These are phyloP conservation scores for Pleurotus eryngii DNA, from an alignment of 768 basidiomycete genomes.

Conservation along the genomic window DNA sequence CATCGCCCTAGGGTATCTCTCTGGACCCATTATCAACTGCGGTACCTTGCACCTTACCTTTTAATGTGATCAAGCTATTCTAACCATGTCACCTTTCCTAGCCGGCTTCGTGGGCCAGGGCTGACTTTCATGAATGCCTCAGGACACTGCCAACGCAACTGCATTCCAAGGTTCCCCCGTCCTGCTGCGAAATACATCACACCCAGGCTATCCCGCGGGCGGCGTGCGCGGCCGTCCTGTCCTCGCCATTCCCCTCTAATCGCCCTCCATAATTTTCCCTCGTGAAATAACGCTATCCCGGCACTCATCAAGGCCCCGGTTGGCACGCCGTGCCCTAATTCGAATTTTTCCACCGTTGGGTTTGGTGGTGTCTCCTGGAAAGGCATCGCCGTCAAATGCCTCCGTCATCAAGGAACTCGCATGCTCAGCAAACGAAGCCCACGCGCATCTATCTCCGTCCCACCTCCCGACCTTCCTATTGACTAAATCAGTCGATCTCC, in stretches of 20 bases:
- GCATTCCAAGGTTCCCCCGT: neutral
- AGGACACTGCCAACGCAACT: neutral
- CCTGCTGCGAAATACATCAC: neutral
- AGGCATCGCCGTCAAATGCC: neutral
- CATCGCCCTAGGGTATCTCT: too few relatives aligned
- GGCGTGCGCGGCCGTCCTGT: neutral
- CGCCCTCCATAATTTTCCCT: too few relatives aligned
- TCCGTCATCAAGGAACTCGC: neutral
- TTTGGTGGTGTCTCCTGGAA: neutral
- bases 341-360: neutral
- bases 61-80: too few relatives aligned
- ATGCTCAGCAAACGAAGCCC: neutral
- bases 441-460: conserved; percentile 2
- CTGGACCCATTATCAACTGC: too few relatives aligned
- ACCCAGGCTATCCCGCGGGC: neutral
- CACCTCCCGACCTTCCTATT: neutral
- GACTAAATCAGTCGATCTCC: neutral
- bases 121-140: neutral
- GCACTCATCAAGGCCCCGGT: neutral
- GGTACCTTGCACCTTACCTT: too few relatives aligned
- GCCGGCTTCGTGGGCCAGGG: too few relatives aligned
- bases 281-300: too few relatives aligned
- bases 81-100: too few relatives aligned
- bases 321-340: neutral
- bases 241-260: neutral